Conservation (phyloP, 2,329 filamentous ascomycete species). For the Sclerotiophoma versabilis region DNA sequence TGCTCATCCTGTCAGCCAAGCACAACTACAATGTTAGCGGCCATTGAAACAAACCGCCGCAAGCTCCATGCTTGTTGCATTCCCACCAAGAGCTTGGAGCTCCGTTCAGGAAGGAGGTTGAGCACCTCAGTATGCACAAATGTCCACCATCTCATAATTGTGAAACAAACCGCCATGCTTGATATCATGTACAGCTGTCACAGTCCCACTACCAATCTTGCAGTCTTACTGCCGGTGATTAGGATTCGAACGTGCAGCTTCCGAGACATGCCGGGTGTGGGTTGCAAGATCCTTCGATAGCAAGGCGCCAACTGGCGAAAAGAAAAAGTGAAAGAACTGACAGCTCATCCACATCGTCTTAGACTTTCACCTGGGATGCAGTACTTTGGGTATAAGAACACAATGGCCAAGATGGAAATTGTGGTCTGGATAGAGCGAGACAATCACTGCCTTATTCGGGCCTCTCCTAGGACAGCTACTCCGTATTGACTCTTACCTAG, state of each 20-base stretch:
- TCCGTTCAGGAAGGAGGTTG: neutral
- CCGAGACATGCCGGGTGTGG: neutral
- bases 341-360: neutral
- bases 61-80: neutral
- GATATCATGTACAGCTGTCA: neutral
- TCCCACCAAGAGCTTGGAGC: neutral
- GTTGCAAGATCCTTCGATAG: neutral
- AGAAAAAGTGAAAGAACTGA: neutral
- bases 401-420: neutral
- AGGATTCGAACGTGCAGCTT: neutral
- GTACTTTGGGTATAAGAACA: neutral
- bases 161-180: neutral
- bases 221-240: neutral
- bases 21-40: neutral
- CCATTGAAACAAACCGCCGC: neutral
- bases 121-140: neutral
- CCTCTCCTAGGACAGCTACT: neutral
- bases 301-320: neutral
- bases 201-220: neutral
- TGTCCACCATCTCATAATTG: neutral
- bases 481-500: no score
- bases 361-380: neutral
- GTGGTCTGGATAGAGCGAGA: neutral
- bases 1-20: conserved; percentile 1
- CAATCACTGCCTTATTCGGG: neutral